Evolutionary conservation across 31 red algal species (phyloP).

Genomic region (Odonthalia washingtoniensis): DNA sequence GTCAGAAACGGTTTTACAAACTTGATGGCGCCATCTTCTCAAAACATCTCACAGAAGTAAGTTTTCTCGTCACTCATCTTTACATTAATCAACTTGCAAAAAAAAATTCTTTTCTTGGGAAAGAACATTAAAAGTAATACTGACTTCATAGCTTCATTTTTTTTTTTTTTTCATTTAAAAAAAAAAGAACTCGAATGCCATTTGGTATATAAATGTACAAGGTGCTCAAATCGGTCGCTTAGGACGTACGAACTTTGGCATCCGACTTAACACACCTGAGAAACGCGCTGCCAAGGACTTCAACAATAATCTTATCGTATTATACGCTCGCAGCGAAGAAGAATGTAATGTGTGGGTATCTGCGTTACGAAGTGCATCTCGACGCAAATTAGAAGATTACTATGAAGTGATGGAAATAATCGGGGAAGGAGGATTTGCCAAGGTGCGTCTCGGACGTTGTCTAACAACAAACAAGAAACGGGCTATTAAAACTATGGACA

Average conservation of each 20-base stretch:
- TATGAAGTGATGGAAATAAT: slow-evolving; percentile 57
- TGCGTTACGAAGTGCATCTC: slow-evolving; percentile 43
- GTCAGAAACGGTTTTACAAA: slow-evolving; percentile 71
- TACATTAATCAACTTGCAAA: neutral
- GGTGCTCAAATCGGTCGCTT: slow-evolving; percentile 45
- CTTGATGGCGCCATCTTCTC: slow-evolving; percentile 76
- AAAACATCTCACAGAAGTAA: slow-evolving; percentile 55
- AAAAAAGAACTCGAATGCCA: slow-evolving; percentile 39
- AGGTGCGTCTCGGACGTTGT: slow-evolving; percentile 59
- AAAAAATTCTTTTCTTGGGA: too few relatives aligned
- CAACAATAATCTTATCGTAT: slow-evolving; percentile 56
- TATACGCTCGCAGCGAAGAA: slow-evolving; percentile 58
- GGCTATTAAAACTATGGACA: slow-evolving; percentile 85
- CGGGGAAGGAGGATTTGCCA: slow-evolving; percentile 81
- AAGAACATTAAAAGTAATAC: too few relatives aligned
- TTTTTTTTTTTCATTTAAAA: too few relatives aligned
- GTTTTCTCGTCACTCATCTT: neutral
- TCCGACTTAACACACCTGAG: slow-evolving; percentile 43
- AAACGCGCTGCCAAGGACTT: slow-evolving; percentile 54
- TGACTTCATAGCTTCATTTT: too few relatives aligned
- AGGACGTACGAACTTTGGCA: slow-evolving; percentile 51
- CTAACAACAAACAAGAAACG: slow-evolving; percentile 49
- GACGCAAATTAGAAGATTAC: slow-evolving; percentile 42
- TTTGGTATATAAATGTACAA: slow-evolving; percentile 68
- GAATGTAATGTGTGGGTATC: slow-evolving; percentile 69